These are phyloP conservation scores for Neolecta irregularis DNA, from an alignment of 1,139 yeast genomes.

Conservation along the genomic window DNA sequence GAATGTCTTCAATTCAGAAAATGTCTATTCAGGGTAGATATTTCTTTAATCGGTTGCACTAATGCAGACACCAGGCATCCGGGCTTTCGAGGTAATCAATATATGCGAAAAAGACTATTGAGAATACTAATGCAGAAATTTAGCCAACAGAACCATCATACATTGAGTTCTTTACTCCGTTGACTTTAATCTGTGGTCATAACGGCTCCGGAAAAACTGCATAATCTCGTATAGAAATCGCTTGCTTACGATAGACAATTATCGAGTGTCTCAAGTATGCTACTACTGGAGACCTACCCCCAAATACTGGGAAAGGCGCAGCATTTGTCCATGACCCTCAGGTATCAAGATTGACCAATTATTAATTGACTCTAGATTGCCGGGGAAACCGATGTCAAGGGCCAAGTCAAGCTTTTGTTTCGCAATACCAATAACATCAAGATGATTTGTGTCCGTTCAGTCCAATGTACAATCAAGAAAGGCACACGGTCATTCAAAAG, in stretches of 20 bases:
- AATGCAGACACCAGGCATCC: too few species aligned
- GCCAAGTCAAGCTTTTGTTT: slow-evolving; percentile 83
- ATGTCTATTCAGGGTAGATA: too few species aligned
- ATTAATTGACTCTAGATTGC: slow-evolving; percentile 16
- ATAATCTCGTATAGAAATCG: slow-evolving; percentile 12
- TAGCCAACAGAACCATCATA: too few species aligned
- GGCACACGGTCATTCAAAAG: slow-evolving; percentile 68
- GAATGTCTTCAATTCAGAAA: too few species aligned
- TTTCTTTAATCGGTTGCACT: too few species aligned
- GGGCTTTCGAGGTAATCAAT: too few species aligned
- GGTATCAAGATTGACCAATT: slow-evolving; percentile 24
- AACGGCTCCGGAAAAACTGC: slow-evolving; percentile 96
- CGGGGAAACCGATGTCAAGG: slow-evolving; percentile 63
- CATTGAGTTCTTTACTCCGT: slow-evolving; percentile 80
- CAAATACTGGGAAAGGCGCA: slow-evolving; percentile 91
- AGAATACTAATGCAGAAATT: too few species aligned
- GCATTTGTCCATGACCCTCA: slow-evolving; percentile 93
- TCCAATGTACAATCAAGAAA: slow-evolving; percentile 53
- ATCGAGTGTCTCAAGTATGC: slow-evolving; percentile 89
- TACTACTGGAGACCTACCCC: slow-evolving; percentile 92
- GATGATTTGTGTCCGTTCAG: slow-evolving; percentile 75
- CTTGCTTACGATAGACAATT: slow-evolving; percentile 35
- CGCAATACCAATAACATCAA: slow-evolving; percentile 54
- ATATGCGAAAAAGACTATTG: too few species aligned
- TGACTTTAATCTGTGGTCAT: slow-evolving; percentile 87